phyloP scores from a whole-genome alignment of 2,329 filamentous ascomycete genomes.

The Cryphonectria carpinicola region DNA sequence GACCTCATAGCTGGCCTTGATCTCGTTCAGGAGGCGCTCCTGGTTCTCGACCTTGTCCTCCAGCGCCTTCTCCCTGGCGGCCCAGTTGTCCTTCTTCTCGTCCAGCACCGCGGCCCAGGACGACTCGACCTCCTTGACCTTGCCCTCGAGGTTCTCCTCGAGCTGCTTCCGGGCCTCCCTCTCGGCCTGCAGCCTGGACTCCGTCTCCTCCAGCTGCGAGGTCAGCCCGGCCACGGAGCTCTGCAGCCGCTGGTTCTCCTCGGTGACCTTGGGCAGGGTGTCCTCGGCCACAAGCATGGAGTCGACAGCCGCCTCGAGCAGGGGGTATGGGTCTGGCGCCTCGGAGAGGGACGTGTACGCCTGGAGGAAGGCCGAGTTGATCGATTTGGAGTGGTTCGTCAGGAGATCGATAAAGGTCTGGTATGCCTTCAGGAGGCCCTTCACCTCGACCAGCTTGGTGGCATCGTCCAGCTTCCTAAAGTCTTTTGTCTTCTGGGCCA shows the following conservation, averaged over 20 bases:
- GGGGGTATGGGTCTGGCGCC: conserved; percentile 92
- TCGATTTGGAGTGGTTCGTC: conserved; percentile 92
- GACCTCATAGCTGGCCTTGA: conserved; percentile 97
- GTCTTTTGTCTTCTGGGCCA: conserved; percentile 99
- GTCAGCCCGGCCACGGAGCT: conserved; percentile 76
- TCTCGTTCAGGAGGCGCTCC: conserved; percentile 86
- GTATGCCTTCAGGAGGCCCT: conserved; percentile 90
- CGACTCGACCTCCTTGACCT: conserved; percentile 85
- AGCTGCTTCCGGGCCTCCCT: conserved; percentile 71
- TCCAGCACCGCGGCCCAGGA: conserved; percentile 89
- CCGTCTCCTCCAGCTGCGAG: conserved; percentile 79
- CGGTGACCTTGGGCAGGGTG: conserved; percentile 83
- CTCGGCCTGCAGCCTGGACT: conserved; percentile 80
- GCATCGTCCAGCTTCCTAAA: conserved; percentile 93
- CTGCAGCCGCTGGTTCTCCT: conserved; percentile 88
- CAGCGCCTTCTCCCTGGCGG: conserved; percentile 82
- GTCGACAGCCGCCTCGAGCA: conserved; percentile 95
- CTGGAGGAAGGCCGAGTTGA: conserved; percentile 90
- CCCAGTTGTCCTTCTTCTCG: conserved; percentile 97
- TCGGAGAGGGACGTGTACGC: conserved; percentile 93
- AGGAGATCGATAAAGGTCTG: conserved; percentile 96
- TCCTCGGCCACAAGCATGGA: conserved; percentile 91
- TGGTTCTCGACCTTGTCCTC: conserved; percentile 96
- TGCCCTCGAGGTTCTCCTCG: conserved; percentile 76
- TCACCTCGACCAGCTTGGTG: conserved; percentile 85